These are phyloP conservation scores for Musa balbisiana DNA, from an alignment of 202 grass and related monocot species.

Conservation along the genomic window DNA sequence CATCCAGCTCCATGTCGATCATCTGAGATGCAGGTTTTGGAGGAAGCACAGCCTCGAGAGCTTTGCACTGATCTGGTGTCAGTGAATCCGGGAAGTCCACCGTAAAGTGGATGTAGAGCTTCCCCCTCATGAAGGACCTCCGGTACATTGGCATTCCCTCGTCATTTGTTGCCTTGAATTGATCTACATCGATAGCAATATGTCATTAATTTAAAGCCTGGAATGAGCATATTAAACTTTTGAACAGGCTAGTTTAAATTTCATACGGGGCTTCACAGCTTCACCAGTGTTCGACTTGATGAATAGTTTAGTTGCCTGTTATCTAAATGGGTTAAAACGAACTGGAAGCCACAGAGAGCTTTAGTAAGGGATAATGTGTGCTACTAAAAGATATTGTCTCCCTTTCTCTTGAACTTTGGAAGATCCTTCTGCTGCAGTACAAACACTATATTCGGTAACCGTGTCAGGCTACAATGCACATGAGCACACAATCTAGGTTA, in stretches of 20 bases:
- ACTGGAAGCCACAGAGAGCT: slow-evolving; percentile 76
- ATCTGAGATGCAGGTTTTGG: slow-evolving; percentile 35
- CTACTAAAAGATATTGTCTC: slow-evolving; percentile 71
- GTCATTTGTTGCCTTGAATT: slow-evolving; percentile 85
- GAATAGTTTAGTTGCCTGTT: slow-evolving; percentile 55
- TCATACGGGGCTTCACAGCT: slow-evolving; percentile 75
- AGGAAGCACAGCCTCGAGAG: slow-evolving; percentile 49
- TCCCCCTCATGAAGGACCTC: slow-evolving; percentile 74
- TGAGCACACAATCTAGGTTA: background rate
- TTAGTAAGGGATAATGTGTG: slow-evolving; percentile 66
- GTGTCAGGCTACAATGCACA: slow-evolving; percentile 52
- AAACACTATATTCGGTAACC: slow-evolving; percentile 63
- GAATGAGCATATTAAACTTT: background rate
- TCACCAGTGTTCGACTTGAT: slow-evolving; percentile 76
- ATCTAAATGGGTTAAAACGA: slow-evolving; percentile 69
- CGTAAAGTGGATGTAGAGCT: slow-evolving; percentile 75
- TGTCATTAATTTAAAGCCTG: background rate
- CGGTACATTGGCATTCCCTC: slow-evolving; percentile 82
- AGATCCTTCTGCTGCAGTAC: slow-evolving; percentile 95
- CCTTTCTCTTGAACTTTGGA: slow-evolving; percentile 82
- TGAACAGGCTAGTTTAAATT: background rate
- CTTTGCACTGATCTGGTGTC: slow-evolving; percentile 62
- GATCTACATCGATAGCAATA: slow-evolving; percentile 29
- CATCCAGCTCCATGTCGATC: slow-evolving; percentile 71
- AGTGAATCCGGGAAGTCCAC: slow-evolving; percentile 62